Evolutionary conservation across 2,329 filamentous ascomycete genomes (phyloP).

Genomic region (Huntiella decipiens): DNA sequence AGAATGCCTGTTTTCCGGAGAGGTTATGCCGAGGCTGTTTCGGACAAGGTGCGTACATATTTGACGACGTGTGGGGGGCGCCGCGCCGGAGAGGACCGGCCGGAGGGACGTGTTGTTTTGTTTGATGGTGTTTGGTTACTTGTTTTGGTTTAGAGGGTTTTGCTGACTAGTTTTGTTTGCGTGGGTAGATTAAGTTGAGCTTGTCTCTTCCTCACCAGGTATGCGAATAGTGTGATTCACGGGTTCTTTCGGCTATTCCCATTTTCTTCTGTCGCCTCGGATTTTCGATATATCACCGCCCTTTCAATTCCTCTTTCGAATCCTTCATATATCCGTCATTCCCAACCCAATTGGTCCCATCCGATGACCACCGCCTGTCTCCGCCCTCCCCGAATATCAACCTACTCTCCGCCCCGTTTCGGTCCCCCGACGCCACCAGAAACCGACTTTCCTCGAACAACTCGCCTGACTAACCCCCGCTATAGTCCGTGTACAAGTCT

Average conservation of each 20-base stretch:
- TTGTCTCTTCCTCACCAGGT: conserved; percentile 96
- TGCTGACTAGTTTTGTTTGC: not conserved
- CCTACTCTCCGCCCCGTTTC: not conserved
- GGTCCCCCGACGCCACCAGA: not conserved
- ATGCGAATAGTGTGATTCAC: conserved; percentile 24
- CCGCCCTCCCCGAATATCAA: not conserved
- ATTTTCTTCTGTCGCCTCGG: not conserved
- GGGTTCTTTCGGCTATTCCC: conserved; percentile 1
- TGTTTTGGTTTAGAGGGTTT: not conserved
- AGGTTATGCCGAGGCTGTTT: conserved; percentile 74
- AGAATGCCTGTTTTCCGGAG: conserved; percentile 63
- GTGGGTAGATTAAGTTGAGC: conserved; percentile 77
- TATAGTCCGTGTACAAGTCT: conserved; percentile 50
- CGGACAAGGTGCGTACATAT: conserved; percentile 48
- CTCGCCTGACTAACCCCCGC: conserved; percentile 7
- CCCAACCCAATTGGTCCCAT: not conserved
- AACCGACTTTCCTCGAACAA: not conserved
- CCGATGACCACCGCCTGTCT: not conserved
- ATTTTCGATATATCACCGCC: too few relatives aligned
- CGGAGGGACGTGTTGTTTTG: not conserved
- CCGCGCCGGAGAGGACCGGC: not conserved
- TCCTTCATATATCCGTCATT: too few relatives aligned
- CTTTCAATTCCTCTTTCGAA: too few relatives aligned
- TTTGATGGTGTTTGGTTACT: not conserved
- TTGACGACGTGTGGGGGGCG: not conserved